Evolutionary conservation across 805 yeast genomes (phyloP), one percentile per base, ranked within the genome.

Genomic region (Nakazawaea wyomingensis): DNA sequence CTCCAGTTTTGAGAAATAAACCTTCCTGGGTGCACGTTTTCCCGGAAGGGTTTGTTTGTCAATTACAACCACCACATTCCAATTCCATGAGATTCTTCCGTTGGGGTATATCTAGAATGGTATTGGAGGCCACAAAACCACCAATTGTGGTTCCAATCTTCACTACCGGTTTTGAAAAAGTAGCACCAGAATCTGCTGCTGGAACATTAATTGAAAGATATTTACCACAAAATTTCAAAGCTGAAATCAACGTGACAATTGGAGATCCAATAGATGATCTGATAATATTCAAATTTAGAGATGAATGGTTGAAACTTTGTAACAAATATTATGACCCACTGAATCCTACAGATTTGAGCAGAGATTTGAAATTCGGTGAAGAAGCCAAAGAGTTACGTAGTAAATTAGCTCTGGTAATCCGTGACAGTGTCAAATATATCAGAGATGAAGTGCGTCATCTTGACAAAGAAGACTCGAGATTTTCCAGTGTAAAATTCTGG

Each of bases 11-110:
- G 21, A 66, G 90, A 44, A 61, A 71, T 13, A 77, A 74, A 46
- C 82, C 93, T 0, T 78, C 87, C 0, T 91, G 98, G 98, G 77
- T 93, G 46, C 98, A 91, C 59, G 78, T 89, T 4, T 91, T 87
- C 61, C 99, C 99, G 0, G 99, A 91, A 60, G 96, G 95, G 0
- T 87, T 82, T 59, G 98, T 91, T 4, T 74, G 91, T 41, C 99
- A 93, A 60, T 60, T 86, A 38, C 73, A 80, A 47, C 80, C 82
- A 28, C 96, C 96, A 0, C 80, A 78, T 57, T 70, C 74, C 39
- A 85, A 87, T 51, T 88, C 97, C 3, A 86, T 93, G 93, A 70
- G 96, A 49, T 91, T 86, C 62, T 91, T 93, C 70, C 83, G 86
- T 57, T 91, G 98, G 98, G 99, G 99, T 0, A 80, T 89, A 1